Evolutionary conservation across 2,329 filamentous ascomycete genomes (phyloP).

Genomic region (Penicillium psychrosexuale): DNA sequence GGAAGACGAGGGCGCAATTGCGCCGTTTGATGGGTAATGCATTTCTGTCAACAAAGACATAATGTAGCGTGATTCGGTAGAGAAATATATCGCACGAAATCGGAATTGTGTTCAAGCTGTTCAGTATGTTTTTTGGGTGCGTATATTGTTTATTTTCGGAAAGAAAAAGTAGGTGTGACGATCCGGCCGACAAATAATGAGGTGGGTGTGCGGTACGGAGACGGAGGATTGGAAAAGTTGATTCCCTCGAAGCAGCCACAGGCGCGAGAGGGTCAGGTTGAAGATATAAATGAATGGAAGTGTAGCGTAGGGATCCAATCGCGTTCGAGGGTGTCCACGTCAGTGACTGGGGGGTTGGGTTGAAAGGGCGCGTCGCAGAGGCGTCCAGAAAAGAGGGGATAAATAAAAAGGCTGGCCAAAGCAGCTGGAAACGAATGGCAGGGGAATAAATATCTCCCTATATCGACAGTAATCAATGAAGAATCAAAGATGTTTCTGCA

Average conservation of each 20-base stretch:
- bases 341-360: conserved; percentile 29
- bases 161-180: conserved; percentile 26
- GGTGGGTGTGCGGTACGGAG: conserved; percentile 9
- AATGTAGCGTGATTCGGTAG: conserved; percentile 10
- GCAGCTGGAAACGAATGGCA: conserved; percentile 32
- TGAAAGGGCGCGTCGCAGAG: conserved; percentile 36
- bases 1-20: conserved; percentile 30
- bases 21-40: conserved; percentile 29
- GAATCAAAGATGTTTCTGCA: conserved; percentile 2
- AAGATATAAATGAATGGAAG: conserved; percentile 30
- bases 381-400: conserved; percentile 26
- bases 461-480: conserved; percentile 3
- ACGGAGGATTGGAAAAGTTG: conserved; percentile 17
- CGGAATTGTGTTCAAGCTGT: conserved; percentile 3
- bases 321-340: conserved; percentile 21
- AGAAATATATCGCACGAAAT: conserved; percentile 4
- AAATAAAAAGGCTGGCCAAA: conserved; percentile 37
- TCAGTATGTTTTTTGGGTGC: conserved; percentile 3
- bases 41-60: conserved; percentile 41
- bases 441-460: conserved; percentile 10
- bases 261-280: conserved; percentile 32
- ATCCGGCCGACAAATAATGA: conserved; percentile 34
- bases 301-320: conserved; percentile 21
- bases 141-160: conserved; percentile 11
- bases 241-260: conserved; percentile 36